Evolutionary conservation across 2,329 filamentous ascomycete genomes (phyloP).

Genomic region (Emericellopsis cladophorae): DNA sequence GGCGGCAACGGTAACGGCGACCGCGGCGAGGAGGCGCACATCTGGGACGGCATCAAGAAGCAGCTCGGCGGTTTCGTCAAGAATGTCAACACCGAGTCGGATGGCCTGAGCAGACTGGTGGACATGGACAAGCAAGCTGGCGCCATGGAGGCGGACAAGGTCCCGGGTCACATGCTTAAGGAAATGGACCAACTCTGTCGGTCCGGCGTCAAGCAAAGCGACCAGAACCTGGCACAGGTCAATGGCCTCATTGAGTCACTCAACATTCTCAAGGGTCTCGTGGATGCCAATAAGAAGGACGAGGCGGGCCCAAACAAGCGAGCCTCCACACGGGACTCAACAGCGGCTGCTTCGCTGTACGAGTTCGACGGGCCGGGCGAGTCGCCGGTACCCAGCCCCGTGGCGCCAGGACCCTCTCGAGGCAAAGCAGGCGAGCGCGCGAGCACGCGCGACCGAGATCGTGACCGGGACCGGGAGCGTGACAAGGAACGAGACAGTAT

Average conservation of each 20-base stretch:
- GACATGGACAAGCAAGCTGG: conserved; percentile 26
- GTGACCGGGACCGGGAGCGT: conserved; percentile 11
- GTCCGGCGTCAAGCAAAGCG: conserved; percentile 26
- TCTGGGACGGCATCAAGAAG: conserved; percentile 27
- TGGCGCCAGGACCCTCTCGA: conserved; percentile 15
- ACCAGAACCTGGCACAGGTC: conserved; percentile 22
- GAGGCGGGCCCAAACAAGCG: conserved; percentile 9
- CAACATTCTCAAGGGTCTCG: conserved; percentile 26
- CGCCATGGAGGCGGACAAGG: conserved; percentile 22
- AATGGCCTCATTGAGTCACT: conserved; percentile 27
- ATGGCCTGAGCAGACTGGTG: conserved; percentile 24
- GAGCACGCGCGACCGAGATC: conserved; percentile 14
- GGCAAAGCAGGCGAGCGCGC: conserved; percentile 19
- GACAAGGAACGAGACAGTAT: conserved; percentile 36
- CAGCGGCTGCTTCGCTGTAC: conserved; percentile 17
- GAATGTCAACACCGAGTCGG: conserved; percentile 28
- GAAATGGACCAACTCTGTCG: conserved; percentile 29
- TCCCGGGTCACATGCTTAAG: conserved; percentile 22
- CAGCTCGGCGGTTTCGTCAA: conserved; percentile 25
- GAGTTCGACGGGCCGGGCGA: conserved; percentile 31
- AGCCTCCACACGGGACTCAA: conserved; percentile 8
- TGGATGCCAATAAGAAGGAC: conserved; percentile 28
- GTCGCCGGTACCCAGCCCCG: conserved; percentile 30
- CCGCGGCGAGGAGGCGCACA: conserved; percentile 28
- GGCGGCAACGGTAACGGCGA: conserved; percentile 14